Evolutionary conservation across 2,329 filamentous ascomycete genomes (phyloP).

Genomic region (Ophiostoma australiae): DNA sequence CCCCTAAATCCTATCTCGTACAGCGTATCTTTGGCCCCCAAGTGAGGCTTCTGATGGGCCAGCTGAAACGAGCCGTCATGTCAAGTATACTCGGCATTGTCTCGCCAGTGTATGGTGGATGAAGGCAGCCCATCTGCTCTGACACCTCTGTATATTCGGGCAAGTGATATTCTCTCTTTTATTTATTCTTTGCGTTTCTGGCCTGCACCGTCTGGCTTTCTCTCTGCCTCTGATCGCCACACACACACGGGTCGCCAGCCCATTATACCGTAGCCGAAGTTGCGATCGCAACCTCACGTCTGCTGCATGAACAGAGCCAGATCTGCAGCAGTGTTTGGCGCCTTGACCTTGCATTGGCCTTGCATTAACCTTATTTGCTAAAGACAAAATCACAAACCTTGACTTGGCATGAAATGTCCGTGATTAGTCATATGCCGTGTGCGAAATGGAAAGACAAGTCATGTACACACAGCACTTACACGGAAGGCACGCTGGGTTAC

Average conservation of each 20-base stretch:
- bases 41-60: background rate
- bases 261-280: background rate
- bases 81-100: background rate
- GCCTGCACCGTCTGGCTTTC: background rate
- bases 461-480: background rate
- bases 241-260: background rate
- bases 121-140: background rate
- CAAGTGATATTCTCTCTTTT: background rate
- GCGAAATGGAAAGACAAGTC: background rate
- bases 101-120: background rate
- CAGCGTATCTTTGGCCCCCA: background rate
- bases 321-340: background rate
- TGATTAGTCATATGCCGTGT: background rate
- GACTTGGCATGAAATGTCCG: background rate
- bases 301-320: background rate
- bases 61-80: background rate
- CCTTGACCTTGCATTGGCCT: background rate
- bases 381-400: background rate
- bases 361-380: background rate
- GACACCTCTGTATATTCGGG: background rate
- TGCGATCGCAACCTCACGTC: slow-evolving; percentile 7
- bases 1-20: background rate
- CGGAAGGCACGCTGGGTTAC: slow-evolving; percentile 6
- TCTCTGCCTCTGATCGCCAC: background rate
- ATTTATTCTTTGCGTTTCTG: background rate